phyloP scores from a whole-genome alignment of 768 basidiomycete species.

The Suillus discolor region DNA sequence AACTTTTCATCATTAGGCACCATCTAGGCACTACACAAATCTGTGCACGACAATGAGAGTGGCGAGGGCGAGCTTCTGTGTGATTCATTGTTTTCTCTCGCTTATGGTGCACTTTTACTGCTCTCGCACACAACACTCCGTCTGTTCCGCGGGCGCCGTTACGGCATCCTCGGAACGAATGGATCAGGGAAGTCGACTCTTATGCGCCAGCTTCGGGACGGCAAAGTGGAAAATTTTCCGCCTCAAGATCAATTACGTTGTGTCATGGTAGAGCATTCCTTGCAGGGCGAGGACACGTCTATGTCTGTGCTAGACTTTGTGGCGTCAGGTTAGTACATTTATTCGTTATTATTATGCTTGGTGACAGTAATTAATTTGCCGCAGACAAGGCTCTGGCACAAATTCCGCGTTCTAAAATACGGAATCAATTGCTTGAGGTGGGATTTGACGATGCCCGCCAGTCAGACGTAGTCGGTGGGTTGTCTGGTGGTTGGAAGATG shows the following conservation, averaged over 20 bases:
- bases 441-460: constrained; percentile 91
- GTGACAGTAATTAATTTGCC: constrained; percentile 9
- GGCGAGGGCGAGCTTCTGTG: constrained; percentile 88
- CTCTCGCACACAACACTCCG: constrained; percentile 93
- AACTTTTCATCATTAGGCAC: constrained; percentile 14
- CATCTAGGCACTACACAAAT: constrained; percentile 61
- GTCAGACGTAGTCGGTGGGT: constrained; percentile 79
- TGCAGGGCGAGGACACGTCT: constrained; percentile 91
- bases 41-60: constrained; percentile 41
- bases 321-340: constrained; percentile 60
- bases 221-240: constrained; percentile 97
- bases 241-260: constrained; percentile 83
- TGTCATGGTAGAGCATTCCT: constrained; percentile 96
- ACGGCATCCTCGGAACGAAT: constrained; percentile 96
- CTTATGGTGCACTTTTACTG: constrained; percentile 92
- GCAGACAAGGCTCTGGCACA: constrained; percentile 69
- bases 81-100: constrained; percentile 92
- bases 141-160: constrained; percentile 87
- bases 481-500: constrained; percentile 99
- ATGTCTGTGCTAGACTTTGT: constrained; percentile 88
- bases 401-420: constrained; percentile 70
- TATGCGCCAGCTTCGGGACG: constrained; percentile 92
- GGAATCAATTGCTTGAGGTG: constrained; percentile 79
- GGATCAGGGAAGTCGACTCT: constrained; percentile 96
- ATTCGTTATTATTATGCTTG: constrained; percentile 9